A percentile compares a stretch with the other conserved stretches of the same genome.
These are phyloP conservation scores for Schizothecium vesticola DNA, from an alignment of 495 filamentous ascomycete species.

Conservation along the genomic window DNA sequence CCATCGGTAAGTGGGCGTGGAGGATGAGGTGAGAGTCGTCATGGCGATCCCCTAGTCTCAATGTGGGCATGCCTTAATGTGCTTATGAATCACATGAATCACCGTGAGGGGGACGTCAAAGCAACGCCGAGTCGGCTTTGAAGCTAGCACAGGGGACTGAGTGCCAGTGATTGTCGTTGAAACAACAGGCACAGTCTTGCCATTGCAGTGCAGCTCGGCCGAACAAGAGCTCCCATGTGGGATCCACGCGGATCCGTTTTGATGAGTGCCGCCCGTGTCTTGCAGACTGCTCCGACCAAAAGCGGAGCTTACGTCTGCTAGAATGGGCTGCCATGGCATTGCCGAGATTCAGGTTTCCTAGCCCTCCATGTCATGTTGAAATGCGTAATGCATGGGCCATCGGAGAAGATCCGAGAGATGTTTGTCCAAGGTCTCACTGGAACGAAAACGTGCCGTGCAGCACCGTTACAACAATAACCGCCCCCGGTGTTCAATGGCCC, in stretches of 20 bases:
- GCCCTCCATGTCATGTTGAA: neutral
- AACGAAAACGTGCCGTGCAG: neutral
- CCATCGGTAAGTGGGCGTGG: neutral
- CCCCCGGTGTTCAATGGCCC: no score
- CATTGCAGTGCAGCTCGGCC: neutral
- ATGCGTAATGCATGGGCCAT: neutral
- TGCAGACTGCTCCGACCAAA: no score
- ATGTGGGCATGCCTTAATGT: no score
- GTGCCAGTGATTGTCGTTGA: neutral
- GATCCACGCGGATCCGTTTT: neutral
- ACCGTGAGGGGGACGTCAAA: neutral
- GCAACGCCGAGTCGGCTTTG: neutral
- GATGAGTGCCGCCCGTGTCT: no score
- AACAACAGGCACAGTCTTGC: neutral
- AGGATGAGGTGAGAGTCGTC: neutral
- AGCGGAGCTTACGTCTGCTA: neutral
- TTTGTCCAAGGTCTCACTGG: neutral
- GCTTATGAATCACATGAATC: neutral
- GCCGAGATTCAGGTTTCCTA: neutral
- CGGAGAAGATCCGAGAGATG: neutral
- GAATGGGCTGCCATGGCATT: neutral
- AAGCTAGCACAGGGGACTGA: neutral
- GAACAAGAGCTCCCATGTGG: neutral
- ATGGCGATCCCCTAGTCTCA: no score
- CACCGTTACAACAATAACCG: no score